Conservation (phyloP, 176 grass and related monocot species). For the Thinopyrum elongatum region DNA sequence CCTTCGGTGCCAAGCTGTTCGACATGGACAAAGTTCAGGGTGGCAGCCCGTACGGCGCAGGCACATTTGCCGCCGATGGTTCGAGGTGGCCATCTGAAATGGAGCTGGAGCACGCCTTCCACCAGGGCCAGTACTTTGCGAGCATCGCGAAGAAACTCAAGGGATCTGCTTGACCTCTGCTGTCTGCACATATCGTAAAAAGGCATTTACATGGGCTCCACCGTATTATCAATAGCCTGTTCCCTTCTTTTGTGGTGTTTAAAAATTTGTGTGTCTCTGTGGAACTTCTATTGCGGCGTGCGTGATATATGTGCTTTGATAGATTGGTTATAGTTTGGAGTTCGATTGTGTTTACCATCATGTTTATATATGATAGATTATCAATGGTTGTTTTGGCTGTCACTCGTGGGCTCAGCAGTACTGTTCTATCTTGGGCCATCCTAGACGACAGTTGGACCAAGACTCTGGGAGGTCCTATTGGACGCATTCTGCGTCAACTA, state of each 20-base stretch:
- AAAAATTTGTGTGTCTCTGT: not conserved
- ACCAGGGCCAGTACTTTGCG: constrained; percentile 86
- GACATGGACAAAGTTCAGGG: constrained; percentile 89
- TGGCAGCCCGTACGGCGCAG: constrained; percentile 80
- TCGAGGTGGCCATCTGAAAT: constrained; percentile 63
- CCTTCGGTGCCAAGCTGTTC: constrained; percentile 86
- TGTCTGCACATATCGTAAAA: not conserved
- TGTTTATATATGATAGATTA: constrained; percentile 11
- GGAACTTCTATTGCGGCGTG: not conserved
- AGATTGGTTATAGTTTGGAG: constrained; percentile 22
- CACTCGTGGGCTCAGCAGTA: not conserved
- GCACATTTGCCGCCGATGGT: constrained; percentile 77
- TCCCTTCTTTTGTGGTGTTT: constrained; percentile 6
- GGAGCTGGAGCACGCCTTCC: constrained; percentile 93
- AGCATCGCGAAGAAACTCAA: constrained; percentile 84
- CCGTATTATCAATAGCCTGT: constrained; percentile 12
- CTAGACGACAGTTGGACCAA: not conserved
- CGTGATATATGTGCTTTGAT: constrained; percentile 18
- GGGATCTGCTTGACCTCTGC: constrained; percentile 28
- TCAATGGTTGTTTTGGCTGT: not conserved
- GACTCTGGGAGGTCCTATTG: too few relatives aligned
- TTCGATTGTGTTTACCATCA: not conserved
- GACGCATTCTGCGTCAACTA: too few relatives aligned
- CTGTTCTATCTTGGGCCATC: not conserved
- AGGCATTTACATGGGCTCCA: constrained; percentile 16